Percentiles rank a stretch among this genome's conserved stretches.
Evolutionary conservation across 148 eudicot genomes (phyloP).

Genomic region (Persicaria maculosa): DNA sequence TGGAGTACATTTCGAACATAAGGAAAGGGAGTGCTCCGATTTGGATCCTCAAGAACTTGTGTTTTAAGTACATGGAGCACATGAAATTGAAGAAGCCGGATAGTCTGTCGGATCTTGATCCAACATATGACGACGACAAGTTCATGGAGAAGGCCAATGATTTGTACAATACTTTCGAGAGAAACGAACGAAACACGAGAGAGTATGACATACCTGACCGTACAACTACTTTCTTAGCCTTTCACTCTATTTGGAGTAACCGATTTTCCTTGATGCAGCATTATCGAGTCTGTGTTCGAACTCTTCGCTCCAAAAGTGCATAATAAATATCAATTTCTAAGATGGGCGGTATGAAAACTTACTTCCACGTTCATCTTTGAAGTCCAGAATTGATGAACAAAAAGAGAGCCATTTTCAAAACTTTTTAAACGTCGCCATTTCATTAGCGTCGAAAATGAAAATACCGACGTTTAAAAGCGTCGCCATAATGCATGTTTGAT

Average conservation of each 20-base stretch:
- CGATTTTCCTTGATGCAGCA: too few relatives aligned
- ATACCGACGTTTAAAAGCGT: neutral
- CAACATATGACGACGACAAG: neutral
- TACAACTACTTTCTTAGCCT: neutral
- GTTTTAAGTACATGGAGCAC: neutral
- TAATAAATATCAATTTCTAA: neutral
- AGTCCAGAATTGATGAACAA: neutral
- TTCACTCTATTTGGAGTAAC: neutral
- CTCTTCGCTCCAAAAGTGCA: neutral
- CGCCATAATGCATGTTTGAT: too few relatives aligned
- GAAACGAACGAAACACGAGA: neutral
- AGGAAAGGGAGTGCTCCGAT: constrained; percentile 1
- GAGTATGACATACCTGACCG: neutral
- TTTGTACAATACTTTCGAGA: neutral
- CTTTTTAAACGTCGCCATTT: neutral
- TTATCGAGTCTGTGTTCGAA: neutral
- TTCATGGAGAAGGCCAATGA: neutral
- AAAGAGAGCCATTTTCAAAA: neutral
- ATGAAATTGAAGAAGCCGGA: neutral
- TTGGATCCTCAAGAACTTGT: neutral
- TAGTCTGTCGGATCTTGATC: neutral
- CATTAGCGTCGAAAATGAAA: neutral
- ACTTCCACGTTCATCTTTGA: neutral
- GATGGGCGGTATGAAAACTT: constrained; percentile 10
- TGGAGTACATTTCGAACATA: constrained; percentile 2